Base-by-base conservation (phyloP, 1,139 yeast species). In the Pneumocystis jirovecii region DNA sequence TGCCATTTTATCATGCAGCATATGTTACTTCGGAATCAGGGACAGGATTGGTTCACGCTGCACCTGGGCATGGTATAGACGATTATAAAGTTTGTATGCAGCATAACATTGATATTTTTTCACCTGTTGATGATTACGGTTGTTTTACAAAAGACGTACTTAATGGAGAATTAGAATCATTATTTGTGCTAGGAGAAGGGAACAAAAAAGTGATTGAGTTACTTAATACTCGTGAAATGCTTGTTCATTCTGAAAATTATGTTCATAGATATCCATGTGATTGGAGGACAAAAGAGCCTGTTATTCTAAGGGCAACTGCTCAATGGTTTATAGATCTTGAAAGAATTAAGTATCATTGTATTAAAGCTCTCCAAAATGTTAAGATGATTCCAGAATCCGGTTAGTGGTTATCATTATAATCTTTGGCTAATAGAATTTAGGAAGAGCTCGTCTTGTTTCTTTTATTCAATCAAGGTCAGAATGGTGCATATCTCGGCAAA, bases 31-130 rank as follows among this genome's bases (percentile, higher is more conserved):
- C 83, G 64, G 72, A 81, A 1, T 85, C 95, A 0, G 99, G 99
- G 75, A 89, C 98, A 0, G 99, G 98, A 1, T 77, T 95, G 19
- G 99, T 93, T 0, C 99, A 93, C 72, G 88, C 90, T 21, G 97
- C 98, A 0, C 97, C 98, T 1, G 97, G 97, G 0, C 98, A 93
- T 74, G 99, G 99, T 70, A 84, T 86, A 72, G 98, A 95, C 70
- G 99, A 93, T 77, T 91, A 89, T 73, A 72, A 86, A 34, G 80
- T 87, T 40, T 95, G 96, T 35, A 76, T 81, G 67, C 75, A 79
- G 31, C 77, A 86, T 68, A 79, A 78, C 0, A 79, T 95, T 42
- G 78, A 76, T 10, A 82, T 89, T 0, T 81, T 79, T 68, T 89
- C 97, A 0, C 89, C 93, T 0, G 95, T 93, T 1, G 90, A 93